Evolutionary conservation across 1,284 basidiomycete species (phyloP).

Genomic region (Rhodotorula sp.): DNA sequence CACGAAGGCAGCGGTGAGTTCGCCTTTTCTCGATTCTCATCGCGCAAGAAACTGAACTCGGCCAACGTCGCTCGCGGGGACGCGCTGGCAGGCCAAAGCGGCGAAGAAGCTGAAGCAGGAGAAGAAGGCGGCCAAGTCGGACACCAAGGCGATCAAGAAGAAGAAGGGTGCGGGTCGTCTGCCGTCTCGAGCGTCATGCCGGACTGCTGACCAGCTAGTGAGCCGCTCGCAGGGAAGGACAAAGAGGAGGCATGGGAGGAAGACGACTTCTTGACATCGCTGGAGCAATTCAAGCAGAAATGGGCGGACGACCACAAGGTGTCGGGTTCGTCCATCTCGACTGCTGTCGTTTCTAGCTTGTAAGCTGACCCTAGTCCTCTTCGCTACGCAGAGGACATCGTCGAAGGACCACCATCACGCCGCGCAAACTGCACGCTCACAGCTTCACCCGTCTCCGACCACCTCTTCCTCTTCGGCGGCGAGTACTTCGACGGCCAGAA

Average conservation of each 20-base stretch:
- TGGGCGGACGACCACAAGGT: constrained; percentile 70
- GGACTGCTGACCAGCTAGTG: constrained; percentile 20
- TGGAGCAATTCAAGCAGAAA: constrained; percentile 56
- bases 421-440: constrained; percentile 77
- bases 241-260: constrained; percentile 53
- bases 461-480: constrained; percentile 47
- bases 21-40: neutral
- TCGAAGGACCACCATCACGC: constrained; percentile 71
- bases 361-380: neutral
- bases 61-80: neutral
- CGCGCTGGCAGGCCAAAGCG: constrained; percentile 47
- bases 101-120: constrained; percentile 56
- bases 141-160: constrained; percentile 54
- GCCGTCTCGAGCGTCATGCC: neutral
- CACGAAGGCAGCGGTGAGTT: constrained; percentile 4
- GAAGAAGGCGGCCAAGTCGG: constrained; percentile 64
- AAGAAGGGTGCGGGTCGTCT: constrained; percentile 57
- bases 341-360: neutral
- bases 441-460: constrained; percentile 54
- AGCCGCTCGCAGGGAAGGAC: neutral
- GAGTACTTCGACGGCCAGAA: constrained; percentile 77
- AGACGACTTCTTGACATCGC: constrained; percentile 73
- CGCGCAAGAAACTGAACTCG: neutral
- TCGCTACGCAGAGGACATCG: constrained; percentile 59
- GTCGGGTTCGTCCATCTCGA: constrained; percentile 46